Conservation (phyloP, 2,329 filamentous ascomycete genomes). For the Fusarium miscanthi region DNA sequence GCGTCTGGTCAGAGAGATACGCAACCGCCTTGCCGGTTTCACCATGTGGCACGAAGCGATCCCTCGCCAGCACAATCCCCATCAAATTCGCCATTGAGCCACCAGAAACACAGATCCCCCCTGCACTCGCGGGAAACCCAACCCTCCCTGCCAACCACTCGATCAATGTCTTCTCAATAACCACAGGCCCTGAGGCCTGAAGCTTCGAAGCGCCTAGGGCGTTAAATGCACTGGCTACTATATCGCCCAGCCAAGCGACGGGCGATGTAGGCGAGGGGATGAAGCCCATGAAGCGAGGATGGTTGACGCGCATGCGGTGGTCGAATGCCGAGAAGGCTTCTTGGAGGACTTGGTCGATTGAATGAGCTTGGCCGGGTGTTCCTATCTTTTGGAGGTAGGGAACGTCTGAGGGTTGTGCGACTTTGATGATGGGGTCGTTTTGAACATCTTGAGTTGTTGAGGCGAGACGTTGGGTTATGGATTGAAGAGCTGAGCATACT, state of each 20-base stretch:
- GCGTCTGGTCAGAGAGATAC: conserved; percentile 19
- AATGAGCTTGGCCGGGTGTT: conserved; percentile 12
- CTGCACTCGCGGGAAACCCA: conserved; percentile 31
- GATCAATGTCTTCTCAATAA: conserved; percentile 41
- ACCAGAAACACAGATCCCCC: conserved; percentile 41
- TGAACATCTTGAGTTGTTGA: conserved; percentile 15
- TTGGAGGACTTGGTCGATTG: conserved; percentile 20
- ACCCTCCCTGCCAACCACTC: conserved; percentile 35
- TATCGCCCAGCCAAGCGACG: conserved; percentile 41
- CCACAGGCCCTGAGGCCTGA: conserved; percentile 37
- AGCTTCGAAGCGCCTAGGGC: conserved; percentile 34
- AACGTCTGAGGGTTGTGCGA: conserved; percentile 19
- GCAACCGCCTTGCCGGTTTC: background rate
- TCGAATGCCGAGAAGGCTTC: conserved; percentile 22
- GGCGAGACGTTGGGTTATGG: background rate
- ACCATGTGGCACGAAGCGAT: conserved; percentile 24
- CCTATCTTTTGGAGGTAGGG: conserved; percentile 17
- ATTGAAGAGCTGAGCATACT: conserved; percentile 13
- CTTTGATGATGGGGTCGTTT: conserved; percentile 25
- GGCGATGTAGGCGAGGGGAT: conserved; percentile 40
- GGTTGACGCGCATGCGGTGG: conserved; percentile 28
- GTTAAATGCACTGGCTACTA: conserved; percentile 36
- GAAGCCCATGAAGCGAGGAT: conserved; percentile 36
- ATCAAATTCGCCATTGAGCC: conserved; percentile 45
- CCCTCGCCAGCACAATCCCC: conserved; percentile 37